Conservation (phyloP, 768 basidiomycete genomes). For the Tephrocybe sp. region DNA sequence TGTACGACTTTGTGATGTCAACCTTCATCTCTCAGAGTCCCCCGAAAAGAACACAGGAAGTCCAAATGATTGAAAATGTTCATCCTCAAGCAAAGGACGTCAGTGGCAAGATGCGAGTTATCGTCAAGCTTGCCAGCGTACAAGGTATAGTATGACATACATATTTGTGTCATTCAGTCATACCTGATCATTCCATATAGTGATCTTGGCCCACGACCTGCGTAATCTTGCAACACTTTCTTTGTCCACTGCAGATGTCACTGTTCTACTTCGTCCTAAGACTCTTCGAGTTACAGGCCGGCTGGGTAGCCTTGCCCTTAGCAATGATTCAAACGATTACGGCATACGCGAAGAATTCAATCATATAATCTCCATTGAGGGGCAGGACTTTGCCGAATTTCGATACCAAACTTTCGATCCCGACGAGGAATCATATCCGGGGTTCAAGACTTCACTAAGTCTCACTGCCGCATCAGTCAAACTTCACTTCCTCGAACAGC, state of each 20-base stretch:
- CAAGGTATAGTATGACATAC: constrained; percentile 69
- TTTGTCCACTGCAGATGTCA: constrained; percentile 86
- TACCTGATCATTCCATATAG: constrained; percentile 34
- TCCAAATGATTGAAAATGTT: not conserved
- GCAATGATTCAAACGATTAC: constrained; percentile 60
- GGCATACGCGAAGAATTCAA: constrained; percentile 68
- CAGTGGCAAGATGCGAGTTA: constrained; percentile 69
- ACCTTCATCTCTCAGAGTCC: constrained; percentile 70
- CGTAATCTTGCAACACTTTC: constrained; percentile 80
- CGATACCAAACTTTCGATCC: constrained; percentile 90
- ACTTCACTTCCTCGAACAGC: constrained; percentile 83
- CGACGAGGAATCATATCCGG: constrained; percentile 60
- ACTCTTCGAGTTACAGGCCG: constrained; percentile 78
- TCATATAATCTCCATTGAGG: constrained; percentile 89
- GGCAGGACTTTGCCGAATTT: constrained; percentile 91
- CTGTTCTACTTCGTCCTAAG: constrained; percentile 65
- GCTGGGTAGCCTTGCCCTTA: constrained; percentile 79
- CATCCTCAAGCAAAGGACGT: not conserved
- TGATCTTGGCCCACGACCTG: constrained; percentile 71
- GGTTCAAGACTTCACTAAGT: constrained; percentile 79
- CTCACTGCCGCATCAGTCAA: constrained; percentile 88
- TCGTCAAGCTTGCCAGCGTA: constrained; percentile 81
- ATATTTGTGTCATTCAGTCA: not conserved
- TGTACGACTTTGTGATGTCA: constrained; percentile 97
- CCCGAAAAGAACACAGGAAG: not conserved